Evolutionary conservation across 2,329 filamentous ascomycete genomes (phyloP).

Genomic region (Biscogniauxia marginata): DNA sequence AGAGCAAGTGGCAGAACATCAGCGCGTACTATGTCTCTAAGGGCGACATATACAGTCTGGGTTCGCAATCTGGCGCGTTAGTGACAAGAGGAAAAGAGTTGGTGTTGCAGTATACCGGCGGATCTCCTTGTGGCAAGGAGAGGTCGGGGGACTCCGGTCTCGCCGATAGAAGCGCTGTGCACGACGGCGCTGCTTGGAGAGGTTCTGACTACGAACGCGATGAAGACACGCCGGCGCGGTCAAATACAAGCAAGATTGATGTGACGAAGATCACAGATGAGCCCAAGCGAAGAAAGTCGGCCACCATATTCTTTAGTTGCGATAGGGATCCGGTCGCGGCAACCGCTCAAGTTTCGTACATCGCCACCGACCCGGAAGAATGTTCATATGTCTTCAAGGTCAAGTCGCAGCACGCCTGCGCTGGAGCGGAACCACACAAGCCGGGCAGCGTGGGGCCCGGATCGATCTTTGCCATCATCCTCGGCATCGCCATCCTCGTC

Average conservation of each 20-base stretch:
- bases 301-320: constrained; percentile 90
- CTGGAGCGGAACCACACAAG: constrained; percentile 65
- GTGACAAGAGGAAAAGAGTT: constrained; percentile 69
- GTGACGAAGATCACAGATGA: constrained; percentile 25
- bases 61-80: constrained; percentile 59
- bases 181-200: constrained; percentile 36
- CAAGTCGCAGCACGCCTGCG: constrained; percentile 79
- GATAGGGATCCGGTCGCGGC: constrained; percentile 73
- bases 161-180: constrained; percentile 31
- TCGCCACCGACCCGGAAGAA: constrained; percentile 79
- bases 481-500: constrained; percentile 71
- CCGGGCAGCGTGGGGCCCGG: constrained; percentile 69
- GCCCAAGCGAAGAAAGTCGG: constrained; percentile 63
- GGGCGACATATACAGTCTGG: constrained; percentile 70
- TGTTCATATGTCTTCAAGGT: constrained; percentile 97
- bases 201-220: constrained; percentile 31
- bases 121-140: constrained; percentile 67
- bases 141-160: constrained; percentile 33
- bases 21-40: constrained; percentile 73
- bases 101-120: constrained; percentile 73
- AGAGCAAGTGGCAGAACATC: constrained; percentile 65
- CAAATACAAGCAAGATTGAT: constrained; percentile 18
- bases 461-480: constrained; percentile 85
- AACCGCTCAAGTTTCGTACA: constrained; percentile 74
- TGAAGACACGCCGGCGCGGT: constrained; percentile 25